Evolutionary conservation across 495 filamentous ascomycete genomes (phyloP).

Genomic region (Parmelia sp.): DNA sequence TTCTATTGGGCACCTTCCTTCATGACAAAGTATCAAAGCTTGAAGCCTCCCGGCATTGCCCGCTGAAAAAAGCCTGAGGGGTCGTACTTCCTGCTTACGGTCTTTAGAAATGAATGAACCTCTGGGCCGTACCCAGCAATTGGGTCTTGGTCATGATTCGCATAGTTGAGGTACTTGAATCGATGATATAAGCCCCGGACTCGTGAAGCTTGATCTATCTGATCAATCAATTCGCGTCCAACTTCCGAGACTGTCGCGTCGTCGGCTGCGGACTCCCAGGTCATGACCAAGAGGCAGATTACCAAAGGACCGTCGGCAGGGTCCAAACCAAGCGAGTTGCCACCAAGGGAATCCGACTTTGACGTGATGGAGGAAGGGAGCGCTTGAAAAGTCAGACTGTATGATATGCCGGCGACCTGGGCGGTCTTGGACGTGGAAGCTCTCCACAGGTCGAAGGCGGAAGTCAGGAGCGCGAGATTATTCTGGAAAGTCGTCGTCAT

Average conservation of each 20-base stretch:
- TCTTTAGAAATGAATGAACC: slow-evolving; percentile 35
- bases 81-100: slow-evolving; percentile 43
- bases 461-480: slow-evolving; percentile 22
- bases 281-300: too few relatives aligned
- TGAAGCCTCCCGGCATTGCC: slow-evolving; percentile 35
- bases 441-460: slow-evolving; percentile 25
- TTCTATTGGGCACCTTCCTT: too few relatives aligned
- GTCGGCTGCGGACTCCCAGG: too few relatives aligned
- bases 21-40: slow-evolving; percentile 22
- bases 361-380: too few relatives aligned
- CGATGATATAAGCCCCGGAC: slow-evolving; percentile 26
- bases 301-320: too few relatives aligned
- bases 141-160: slow-evolving; percentile 37
- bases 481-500: slow-evolving; percentile 28
- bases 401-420: too few relatives aligned
- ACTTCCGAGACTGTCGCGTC: too few relatives aligned
- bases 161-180: slow-evolving; percentile 41
- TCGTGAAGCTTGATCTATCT: slow-evolving; percentile 27
- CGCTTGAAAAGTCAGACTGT: too few relatives aligned
- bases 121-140: slow-evolving; percentile 43
- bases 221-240: slow-evolving; percentile 19
- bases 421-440: slow-evolving; percentile 24
- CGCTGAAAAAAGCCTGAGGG: slow-evolving; percentile 46
- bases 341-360: too few relatives aligned
- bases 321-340: too few relatives aligned